phyloP scores from a whole-genome alignment of 169 alveolate genomes.

The Cryptosporidium sp. region DNA sequence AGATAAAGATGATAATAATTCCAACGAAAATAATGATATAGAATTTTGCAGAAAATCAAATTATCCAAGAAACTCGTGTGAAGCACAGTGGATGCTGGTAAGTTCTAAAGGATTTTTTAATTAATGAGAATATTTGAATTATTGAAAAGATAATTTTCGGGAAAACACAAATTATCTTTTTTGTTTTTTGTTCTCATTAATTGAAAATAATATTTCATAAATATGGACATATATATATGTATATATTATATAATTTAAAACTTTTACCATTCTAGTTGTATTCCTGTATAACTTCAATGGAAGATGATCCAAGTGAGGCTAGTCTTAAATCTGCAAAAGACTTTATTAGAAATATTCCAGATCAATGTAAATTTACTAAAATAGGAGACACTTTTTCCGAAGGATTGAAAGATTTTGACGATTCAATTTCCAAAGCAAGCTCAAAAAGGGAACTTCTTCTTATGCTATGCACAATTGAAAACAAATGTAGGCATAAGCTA shows the following conservation, averaged over 20 bases:
- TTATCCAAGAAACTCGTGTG: slow-evolving; percentile 62
- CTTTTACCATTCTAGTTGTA: slow-evolving; percentile 23
- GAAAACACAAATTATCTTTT: background rate
- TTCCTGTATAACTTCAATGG: slow-evolving; percentile 38
- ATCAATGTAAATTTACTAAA: slow-evolving; percentile 51
- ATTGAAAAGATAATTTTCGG: too few relatives aligned
- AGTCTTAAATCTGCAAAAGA: slow-evolving; percentile 19
- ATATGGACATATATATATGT: background rate
- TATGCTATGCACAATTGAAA: slow-evolving; percentile 42
- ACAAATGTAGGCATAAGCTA: slow-evolving; percentile 32
- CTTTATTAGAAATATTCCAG: slow-evolving; percentile 59
- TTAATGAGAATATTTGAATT: background rate
- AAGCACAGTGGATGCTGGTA: slow-evolving; percentile 74
- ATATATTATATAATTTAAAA: background rate
- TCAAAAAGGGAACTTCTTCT: slow-evolving; percentile 36
- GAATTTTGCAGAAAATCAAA: slow-evolving; percentile 23
- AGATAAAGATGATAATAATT: background rate
- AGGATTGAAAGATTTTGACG: background rate
- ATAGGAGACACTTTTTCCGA: slow-evolving; percentile 27
- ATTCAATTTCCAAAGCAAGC: slow-evolving; percentile 5
- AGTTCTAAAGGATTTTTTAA: background rate
- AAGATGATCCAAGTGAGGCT: slow-evolving; percentile 35
- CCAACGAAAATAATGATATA: background rate
- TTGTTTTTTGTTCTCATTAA: background rate
- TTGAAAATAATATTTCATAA: background rate